Base-by-base conservation (phyloP, 1,139 yeast genomes). In the Schwanniomyces etchellsii region DNA sequence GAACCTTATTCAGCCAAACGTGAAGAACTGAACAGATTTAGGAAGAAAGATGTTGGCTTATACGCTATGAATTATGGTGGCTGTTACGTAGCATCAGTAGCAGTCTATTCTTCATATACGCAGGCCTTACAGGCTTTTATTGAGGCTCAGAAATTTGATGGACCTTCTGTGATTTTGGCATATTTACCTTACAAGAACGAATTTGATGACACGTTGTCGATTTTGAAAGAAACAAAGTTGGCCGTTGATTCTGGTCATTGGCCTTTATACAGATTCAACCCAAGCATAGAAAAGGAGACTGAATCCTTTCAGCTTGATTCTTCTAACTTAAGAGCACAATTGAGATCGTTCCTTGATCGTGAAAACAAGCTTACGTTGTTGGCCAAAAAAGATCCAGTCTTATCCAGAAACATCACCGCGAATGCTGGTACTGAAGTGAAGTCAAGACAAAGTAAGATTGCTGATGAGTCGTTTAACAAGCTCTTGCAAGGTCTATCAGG, bases 31-130 rank as follows among this genome's bases (percentile, higher is more conserved):
- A 46, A 57, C 31, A 61, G 64, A 5, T 57, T 62, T 48, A 77
- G 95, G 49, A 89, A 91, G 68, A 89, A 89, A 62, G 96, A 91
- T 54, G 79, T 89, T 43, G 98, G 97, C 37, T 66, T 89, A 33
- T 91, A 86, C 52, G 96, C 96, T 31, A 85, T 89, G 96, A 86
- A 86, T 60, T 86, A 82, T 48, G 94, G 95, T 38, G 77, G 80
- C 37, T 81, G 84, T 31, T 89, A 88, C 50, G 96, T 89, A 42
- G 96, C 97, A 5, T 86, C 96, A 13, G 91, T 88, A 31, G 97
- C 97, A 15, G 81, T 89, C 24, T 89, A 91, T 56, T 75, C 95
- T 2, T 86, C 96, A 1, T 89, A 89, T 60, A 86, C 96, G 4
- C 97, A 91, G 60, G 81, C 89, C 3, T 68, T 91, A 39, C 88